A percentile compares a stretch with the other conserved stretches of the same genome.
These are phyloP conservation scores for Suillus hirtellus DNA, from an alignment of 768 basidiomycete genomes.

Conservation along the genomic window DNA sequence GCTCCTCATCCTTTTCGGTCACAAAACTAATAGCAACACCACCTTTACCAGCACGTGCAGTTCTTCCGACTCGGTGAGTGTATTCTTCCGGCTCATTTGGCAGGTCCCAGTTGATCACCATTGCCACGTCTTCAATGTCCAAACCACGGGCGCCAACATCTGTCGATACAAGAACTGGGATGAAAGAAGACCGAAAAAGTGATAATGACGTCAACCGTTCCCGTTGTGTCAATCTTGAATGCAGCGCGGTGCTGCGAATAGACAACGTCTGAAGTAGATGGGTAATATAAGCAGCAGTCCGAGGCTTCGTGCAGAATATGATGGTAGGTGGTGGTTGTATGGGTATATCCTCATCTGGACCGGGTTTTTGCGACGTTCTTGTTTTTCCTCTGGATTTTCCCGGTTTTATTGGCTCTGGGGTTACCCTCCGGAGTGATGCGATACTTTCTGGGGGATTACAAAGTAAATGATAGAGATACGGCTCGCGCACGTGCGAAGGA, in stretches of 20 bases:
- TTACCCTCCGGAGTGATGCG: conserved; percentile 60
- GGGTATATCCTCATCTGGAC: conserved; percentile 44
- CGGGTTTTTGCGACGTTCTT: conserved; percentile 32
- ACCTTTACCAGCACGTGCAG: conserved; percentile 85
- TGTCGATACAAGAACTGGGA: conserved; percentile 91
- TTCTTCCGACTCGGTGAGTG: conserved; percentile 92
- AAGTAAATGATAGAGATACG: conserved; percentile 87
- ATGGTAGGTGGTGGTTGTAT: conserved; percentile 92
- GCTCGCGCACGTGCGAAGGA: conserved; percentile 92
- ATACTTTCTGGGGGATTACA: conserved; percentile 86
- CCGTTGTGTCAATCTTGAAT: conserved; percentile 91
- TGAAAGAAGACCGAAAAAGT: conserved; percentile 80
- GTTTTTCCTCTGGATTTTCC: conserved; percentile 30
- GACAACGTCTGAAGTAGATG: conserved; percentile 71
- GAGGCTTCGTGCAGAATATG: conserved; percentile 85
- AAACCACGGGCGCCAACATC: conserved; percentile 95
- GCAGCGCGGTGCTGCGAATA: conserved; percentile 86
- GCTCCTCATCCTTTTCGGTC: conserved; percentile 88
- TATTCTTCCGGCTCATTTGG: conserved; percentile 92
- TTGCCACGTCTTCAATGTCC: conserved; percentile 94
- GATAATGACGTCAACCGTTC: conserved; percentile 84
- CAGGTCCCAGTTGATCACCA: conserved; percentile 97
- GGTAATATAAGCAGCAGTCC: conserved; percentile 89
- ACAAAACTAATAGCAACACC: conserved; percentile 94
- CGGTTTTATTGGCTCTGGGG: conserved; percentile 50